phyloP scores from a whole-genome alignment of 192 early-diverging fungal genomes.

The Blastocladiella britannica region DNA sequence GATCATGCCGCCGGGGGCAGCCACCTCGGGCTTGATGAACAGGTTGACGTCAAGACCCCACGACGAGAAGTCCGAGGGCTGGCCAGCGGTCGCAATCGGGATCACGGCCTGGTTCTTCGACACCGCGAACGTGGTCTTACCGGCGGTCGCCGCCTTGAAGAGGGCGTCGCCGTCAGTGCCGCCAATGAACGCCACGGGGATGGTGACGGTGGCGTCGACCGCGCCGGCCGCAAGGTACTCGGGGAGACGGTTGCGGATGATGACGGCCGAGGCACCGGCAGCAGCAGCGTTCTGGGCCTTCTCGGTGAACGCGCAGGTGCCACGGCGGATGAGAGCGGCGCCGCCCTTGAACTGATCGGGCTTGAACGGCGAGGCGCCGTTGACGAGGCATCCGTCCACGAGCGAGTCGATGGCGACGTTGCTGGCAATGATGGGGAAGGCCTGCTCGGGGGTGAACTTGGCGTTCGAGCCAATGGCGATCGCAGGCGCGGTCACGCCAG shows the following conservation, averaged over 20 bases:
- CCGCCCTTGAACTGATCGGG: not conserved
- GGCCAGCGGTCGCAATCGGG: constrained; percentile 15
- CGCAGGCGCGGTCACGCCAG: not conserved
- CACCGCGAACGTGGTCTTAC: constrained; percentile 1
- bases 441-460: no score
- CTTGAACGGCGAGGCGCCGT: not conserved
- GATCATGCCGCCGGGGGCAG: constrained; percentile 46
- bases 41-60: constrained; percentile 42
- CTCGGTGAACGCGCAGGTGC: not conserved
- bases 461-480: no score
- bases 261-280: constrained; percentile 25
- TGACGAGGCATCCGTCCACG: no score
- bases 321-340: not conserved
- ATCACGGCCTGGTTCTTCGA: constrained; percentile 1
- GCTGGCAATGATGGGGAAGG: no score
- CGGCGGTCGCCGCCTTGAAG: not conserved
- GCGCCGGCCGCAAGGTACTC: constrained; percentile 12
- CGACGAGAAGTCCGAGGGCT: constrained; percentile 36
- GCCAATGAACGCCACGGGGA: constrained; percentile 20
- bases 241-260: constrained; percentile 21
- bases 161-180: constrained; percentile 15
- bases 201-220: constrained; percentile 5
- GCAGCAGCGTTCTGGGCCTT: constrained; percentile 9
- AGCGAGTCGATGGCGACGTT: no score
- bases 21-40: constrained; percentile 32